These are phyloP conservation scores for Tylopilus balloui DNA, from an alignment of 768 basidiomycete species.

Conservation along the genomic window DNA sequence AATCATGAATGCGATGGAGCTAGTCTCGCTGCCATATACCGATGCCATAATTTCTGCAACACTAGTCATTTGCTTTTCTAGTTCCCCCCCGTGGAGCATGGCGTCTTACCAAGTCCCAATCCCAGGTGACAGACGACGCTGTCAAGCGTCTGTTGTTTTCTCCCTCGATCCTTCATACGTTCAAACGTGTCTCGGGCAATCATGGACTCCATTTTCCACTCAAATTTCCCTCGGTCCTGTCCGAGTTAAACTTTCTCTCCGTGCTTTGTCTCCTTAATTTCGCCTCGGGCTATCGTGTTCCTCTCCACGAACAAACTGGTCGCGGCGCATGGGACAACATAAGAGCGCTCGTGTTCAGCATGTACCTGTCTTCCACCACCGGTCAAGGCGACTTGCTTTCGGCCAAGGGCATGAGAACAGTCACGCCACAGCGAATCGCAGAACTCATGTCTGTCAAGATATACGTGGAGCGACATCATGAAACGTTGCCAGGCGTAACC, in stretches of 20 bases:
- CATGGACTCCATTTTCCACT: slow-evolving; percentile 79
- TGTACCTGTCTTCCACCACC: slow-evolving; percentile 62
- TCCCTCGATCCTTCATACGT: slow-evolving; percentile 57
- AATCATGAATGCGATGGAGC: neutral
- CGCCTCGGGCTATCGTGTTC: slow-evolving; percentile 72
- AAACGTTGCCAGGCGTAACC: slow-evolving; percentile 59
- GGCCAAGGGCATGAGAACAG: slow-evolving; percentile 57
- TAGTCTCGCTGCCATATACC: neutral
- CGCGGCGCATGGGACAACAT: slow-evolving; percentile 85
- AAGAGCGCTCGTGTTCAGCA: slow-evolving; percentile 63
- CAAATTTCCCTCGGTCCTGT: slow-evolving; percentile 64
- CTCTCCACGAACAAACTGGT: slow-evolving; percentile 65
- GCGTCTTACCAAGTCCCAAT: slow-evolving; percentile 11
- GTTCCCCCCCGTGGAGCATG: neutral
- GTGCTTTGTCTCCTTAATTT: slow-evolving; percentile 79
- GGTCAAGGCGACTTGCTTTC: slow-evolving; percentile 57
- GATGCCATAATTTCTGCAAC: neutral
- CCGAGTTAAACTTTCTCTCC: slow-evolving; percentile 81
- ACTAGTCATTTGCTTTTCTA: neutral
- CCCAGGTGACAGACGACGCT: slow-evolving; percentile 52
- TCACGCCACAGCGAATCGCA: slow-evolving; percentile 56
- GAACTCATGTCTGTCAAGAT: slow-evolving; percentile 68
- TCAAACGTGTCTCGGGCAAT: slow-evolving; percentile 52
- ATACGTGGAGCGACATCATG: slow-evolving; percentile 68
- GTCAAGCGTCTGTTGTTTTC: slow-evolving; percentile 64